Evolutionary conservation across 1,139 yeast genomes (phyloP), one percentile per base, ranked within the genome.

Genomic region (Lodderomyces metapsilosis): DNA sequence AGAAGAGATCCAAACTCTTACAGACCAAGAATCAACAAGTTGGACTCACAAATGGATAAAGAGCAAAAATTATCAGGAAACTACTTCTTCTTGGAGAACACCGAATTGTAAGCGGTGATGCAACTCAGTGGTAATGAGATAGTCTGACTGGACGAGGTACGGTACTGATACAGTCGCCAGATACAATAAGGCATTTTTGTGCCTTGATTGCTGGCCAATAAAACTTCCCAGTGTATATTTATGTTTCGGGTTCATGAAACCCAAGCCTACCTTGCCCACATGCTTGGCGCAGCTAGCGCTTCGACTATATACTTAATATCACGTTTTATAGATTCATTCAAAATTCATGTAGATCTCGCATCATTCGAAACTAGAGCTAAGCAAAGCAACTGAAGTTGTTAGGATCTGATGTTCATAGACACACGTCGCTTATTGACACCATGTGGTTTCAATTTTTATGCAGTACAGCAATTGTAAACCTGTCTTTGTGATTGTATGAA

Each of bases 1-100:
- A 87, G 99, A 82, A 88, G 98, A 76, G 99, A 92, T 72, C 98
- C 98, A 58, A 88, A 83, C 63, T 88, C 96, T 44, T 92, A 78
- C 79, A 84, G 99, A 74, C 98, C 98, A 59, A 86, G 99, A 80
- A 92, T 92, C 66, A 92, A 92, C 76, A 92, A 92, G 72, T 73
- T 87, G 61, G 98, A 87, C 62, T 91, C 98, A 44, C 98, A 92
- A 76, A 88, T 92, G 96, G 98, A 92, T 68, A 91, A 85, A 71
- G 98, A 92, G 71, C 98, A 92, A 69, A 92, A 92, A 72, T 61
- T 78, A 39, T 62, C 80, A 40, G 98, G 98, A 48, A 89, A 92
- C 74, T 92, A 86, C 72, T 92, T 92, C 82, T 92, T 92, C 80
- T 78, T 92, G 72, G 98, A 91, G 61, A 80, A 67, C 51, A 48